Evolutionary conservation across 768 basidiomycete genomes (phyloP).

Genomic region (Inosperma sp.): DNA sequence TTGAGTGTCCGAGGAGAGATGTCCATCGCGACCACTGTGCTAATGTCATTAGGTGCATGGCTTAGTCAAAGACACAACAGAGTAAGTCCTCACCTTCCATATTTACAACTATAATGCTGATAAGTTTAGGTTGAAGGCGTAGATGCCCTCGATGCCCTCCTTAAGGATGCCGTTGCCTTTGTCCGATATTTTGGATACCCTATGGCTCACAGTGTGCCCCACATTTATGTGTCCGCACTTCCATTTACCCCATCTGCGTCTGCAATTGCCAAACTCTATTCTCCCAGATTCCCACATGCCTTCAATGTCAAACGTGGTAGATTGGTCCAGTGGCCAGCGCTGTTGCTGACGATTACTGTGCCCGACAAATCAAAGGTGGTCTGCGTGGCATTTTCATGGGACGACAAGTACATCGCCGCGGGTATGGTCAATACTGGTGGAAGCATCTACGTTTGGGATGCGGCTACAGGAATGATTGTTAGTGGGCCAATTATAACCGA

Average conservation of each 20-base stretch:
- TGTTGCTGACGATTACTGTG: background rate
- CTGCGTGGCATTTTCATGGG: background rate
- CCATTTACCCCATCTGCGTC: slow-evolving; percentile 29
- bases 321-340: background rate
- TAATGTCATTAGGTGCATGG: background rate
- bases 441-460: too few relatives aligned
- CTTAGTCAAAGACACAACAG: background rate
- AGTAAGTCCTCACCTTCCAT: too few relatives aligned
- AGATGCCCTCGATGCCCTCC: background rate
- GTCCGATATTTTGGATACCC: slow-evolving; percentile 26
- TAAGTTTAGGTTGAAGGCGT: background rate
- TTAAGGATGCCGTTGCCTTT: slow-evolving; percentile 27
- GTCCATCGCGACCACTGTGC: background rate
- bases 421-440: too few relatives aligned
- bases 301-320: background rate
- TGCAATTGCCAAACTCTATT: background rate
- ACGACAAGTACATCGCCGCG: background rate
- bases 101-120: background rate
- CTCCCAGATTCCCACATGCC: background rate
- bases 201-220: slow-evolving; percentile 31
- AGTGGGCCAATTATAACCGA: too few relatives aligned
- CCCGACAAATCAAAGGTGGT: background rate
- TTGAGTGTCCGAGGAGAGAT: slow-evolving; percentile 19
- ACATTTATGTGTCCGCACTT: slow-evolving; percentile 38
- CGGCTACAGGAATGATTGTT: too few relatives aligned